These are phyloP conservation scores for Phoma sp. DNA, from an alignment of 2,329 filamentous ascomycete species.

Conservation along the genomic window DNA sequence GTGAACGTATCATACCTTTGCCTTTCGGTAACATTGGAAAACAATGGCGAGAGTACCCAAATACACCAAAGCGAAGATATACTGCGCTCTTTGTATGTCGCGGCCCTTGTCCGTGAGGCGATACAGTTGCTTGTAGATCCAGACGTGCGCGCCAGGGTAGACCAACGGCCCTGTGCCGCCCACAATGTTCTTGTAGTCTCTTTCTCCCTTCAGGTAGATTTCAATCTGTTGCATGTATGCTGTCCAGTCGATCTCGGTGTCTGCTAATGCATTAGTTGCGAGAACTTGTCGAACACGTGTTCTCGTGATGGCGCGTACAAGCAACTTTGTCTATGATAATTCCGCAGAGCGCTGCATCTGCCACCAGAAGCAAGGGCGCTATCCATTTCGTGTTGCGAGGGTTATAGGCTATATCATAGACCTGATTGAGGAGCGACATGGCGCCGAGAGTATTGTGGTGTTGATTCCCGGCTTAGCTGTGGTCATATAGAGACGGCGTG, in stretches of 20 bases:
- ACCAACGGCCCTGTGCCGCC: constrained; percentile 92
- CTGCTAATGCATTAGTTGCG: constrained; percentile 54
- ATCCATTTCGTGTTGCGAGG: constrained; percentile 67
- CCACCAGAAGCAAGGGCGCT: constrained; percentile 68
- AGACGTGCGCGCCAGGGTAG: constrained; percentile 93
- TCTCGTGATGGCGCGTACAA: constrained; percentile 63
- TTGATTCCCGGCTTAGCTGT: constrained; percentile 18
- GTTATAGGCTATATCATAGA: constrained; percentile 55
- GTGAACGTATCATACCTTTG: constrained; percentile 60
- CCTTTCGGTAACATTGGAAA: constrained; percentile 79
- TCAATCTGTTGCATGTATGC: constrained; percentile 95
- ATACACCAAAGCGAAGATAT: constrained; percentile 82
- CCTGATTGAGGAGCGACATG: constrained; percentile 46
- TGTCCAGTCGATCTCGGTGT: constrained; percentile 97
- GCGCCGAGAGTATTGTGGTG: constrained; percentile 14
- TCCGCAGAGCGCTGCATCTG: constrained; percentile 74
- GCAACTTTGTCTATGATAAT: constrained; percentile 81
- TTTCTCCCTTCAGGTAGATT: constrained; percentile 81
- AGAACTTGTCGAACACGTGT: constrained; percentile 30
- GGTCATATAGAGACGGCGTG: constrained; percentile 28
- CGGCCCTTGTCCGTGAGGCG: constrained; percentile 75
- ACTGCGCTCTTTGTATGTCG: constrained; percentile 81
- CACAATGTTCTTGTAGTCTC: constrained; percentile 83
- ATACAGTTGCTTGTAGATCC: constrained; percentile 84
- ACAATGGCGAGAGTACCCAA: constrained; percentile 76